phyloP scores from a whole-genome alignment of 208 protist genomes.

The Leishmania turanica region DNA sequence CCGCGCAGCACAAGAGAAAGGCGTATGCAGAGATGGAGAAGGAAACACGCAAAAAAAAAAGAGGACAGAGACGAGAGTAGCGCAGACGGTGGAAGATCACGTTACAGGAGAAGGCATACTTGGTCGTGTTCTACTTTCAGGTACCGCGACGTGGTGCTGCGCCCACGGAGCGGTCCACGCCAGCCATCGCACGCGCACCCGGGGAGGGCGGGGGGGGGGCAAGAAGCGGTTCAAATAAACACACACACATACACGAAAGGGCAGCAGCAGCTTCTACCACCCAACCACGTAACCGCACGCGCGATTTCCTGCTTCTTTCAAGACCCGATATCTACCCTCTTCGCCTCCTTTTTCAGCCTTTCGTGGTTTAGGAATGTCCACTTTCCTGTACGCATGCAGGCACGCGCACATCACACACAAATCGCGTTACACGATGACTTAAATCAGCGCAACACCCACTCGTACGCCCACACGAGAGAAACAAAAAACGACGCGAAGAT shows the following conservation, averaged over 20 bases:
- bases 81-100: neutral
- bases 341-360: neutral
- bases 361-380: neutral
- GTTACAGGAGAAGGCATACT: neutral
- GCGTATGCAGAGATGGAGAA: neutral
- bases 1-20: neutral
- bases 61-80: neutral
- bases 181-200: neutral
- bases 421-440: conserved; percentile 2
- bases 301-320: too few species aligned
- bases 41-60: neutral
- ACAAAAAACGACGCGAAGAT: neutral
- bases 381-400: neutral
- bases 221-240: neutral
- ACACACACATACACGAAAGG: neutral
- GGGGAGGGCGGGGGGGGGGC: neutral
- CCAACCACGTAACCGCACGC: neutral
- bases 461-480: neutral
- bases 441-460: neutral
- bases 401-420: neutral
- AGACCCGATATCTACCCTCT: neutral
- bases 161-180: neutral
- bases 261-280: neutral
- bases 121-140: neutral
- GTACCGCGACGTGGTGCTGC: too few species aligned